A percentile compares a stretch with the other conserved stretches of the same genome.
Conservation (phyloP, 2,329 filamentous ascomycete species). For the Thelonectria discophora region DNA sequence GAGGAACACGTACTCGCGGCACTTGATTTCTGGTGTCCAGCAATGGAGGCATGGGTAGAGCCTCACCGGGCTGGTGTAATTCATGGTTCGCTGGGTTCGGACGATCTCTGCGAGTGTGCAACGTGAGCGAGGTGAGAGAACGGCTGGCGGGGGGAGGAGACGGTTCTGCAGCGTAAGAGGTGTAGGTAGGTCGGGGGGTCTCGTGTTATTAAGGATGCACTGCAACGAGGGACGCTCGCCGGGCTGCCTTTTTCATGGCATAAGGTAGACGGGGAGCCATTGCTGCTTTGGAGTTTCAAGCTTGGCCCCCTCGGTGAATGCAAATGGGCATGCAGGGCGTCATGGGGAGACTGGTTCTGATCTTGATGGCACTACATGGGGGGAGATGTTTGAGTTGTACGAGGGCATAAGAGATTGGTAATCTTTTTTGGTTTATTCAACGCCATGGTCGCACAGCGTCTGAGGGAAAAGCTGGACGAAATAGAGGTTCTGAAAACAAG, state of each 20-base stretch:
- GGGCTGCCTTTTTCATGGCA: too few relatives aligned
- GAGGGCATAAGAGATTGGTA: conserved; percentile 27
- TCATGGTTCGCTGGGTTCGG: conserved; percentile 27
- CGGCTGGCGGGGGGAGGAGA: neutral
- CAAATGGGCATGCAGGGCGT: neutral
- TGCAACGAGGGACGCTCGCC: neutral
- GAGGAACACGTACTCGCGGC: conserved; percentile 39
- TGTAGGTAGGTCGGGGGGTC: conserved; percentile 4
- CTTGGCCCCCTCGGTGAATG: neutral
- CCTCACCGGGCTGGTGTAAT: conserved; percentile 27
- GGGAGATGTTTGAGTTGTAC: conserved; percentile 22
- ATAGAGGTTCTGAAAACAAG: neutral
- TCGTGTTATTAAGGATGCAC: conserved; percentile 5
- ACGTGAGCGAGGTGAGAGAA: conserved; percentile 1
- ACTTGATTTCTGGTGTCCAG: conserved; percentile 40
- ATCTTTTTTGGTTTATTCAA: conserved; percentile 24
- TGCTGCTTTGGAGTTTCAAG: neutral
- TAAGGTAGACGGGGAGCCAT: neutral
- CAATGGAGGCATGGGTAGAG: conserved; percentile 35
- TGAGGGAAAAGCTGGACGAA: neutral
- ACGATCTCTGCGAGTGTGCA: conserved; percentile 11
- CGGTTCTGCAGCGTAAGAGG: conserved; percentile 5
- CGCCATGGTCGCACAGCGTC: conserved; percentile 31
- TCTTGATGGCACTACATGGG: conserved; percentile 6
- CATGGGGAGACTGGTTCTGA: conserved; percentile 11